Evolutionary conservation across 2,329 filamentous ascomycete genomes (phyloP), one percentile per base, ranked within the genome.

Genomic region (Arachnopeziza araneosa): DNA sequence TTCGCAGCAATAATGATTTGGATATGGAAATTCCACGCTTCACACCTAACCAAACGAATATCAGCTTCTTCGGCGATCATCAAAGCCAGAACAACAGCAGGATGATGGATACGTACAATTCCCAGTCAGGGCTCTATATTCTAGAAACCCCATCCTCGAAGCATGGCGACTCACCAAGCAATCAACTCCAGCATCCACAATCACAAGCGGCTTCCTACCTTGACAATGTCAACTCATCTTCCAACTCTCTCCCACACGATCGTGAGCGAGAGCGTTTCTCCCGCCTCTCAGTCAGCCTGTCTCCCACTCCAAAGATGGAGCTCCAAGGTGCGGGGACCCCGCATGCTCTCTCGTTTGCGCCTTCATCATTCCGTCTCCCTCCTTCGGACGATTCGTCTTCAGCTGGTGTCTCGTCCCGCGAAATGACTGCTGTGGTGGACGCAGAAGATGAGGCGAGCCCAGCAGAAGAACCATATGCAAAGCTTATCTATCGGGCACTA

Each of bases 401-500:
- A 44, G 66, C 68, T 22, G 66, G 54, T 6, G 56, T 58, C n/a
- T 69, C 61, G 24, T 65, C 66, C 24, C 63, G 63, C 22, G 68
- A 70, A 24, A 60, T 67, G 53, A 66, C 66, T 2, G 68, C 69
- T 24, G 36, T 19, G 36, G 66, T 63, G 63, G 72, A 57, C 63
- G 60, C 61, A 51, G 67, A 69, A 58, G 67, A 68, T 54, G 66
- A 69, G 30, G 21, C 50, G 7, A 10, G 24, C 50, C 14, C 14
- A 26, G 9, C 74, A 55, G 67, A 69, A 85, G 82, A 83, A 61
- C 89, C 91, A 0, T 98, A 98, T 70, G 92, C 93, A 0, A 82
- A 89, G 68, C 81, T 96, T 19, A 91, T 98, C 63, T 89, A 87
- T 70, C 79, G 81, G 56, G 91, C 91, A 1, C 82, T 98, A 22